Percentiles rank a stretch among this genome's conserved stretches.
Conservation (phyloP, 306 rosid species). For the Alnus glutinosa region DNA sequence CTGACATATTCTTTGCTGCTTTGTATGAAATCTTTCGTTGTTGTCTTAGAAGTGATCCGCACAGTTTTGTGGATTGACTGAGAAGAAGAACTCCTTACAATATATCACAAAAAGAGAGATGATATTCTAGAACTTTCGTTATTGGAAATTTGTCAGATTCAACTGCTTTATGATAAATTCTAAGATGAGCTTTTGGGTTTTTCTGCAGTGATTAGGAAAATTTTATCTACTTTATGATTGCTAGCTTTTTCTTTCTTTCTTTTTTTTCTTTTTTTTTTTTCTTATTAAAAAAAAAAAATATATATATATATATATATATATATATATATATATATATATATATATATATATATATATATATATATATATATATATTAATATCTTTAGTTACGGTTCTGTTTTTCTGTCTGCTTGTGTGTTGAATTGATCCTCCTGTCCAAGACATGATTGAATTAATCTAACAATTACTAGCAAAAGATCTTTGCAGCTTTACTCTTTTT, state of each 20-base stretch:
- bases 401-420: constrained; percentile 21
- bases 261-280: too few relatives aligned
- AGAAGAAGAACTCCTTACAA: background rate
- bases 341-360: background rate
- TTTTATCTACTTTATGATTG: background rate
- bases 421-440: background rate
- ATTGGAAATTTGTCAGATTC: constrained; percentile 13
- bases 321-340: background rate
- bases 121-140: constrained; percentile 21
- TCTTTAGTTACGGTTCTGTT: constrained; percentile 13
- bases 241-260: constrained; percentile 8
- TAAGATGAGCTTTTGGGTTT: constrained; percentile 23
- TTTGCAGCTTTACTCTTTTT: background rate
- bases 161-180: constrained; percentile 16
- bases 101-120: background rate
- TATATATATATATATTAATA: background rate
- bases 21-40: background rate
- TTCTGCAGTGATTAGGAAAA: background rate
- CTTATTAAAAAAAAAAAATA: too few relatives aligned
- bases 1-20: constrained; percentile 1
- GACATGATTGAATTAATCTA: background rate
- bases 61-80: background rate
- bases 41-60: background rate
- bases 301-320: background rate
- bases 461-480: background rate